Conservation (phyloP, 2,329 filamentous ascomycete species). For the Didymellaceae sp. region DNA sequence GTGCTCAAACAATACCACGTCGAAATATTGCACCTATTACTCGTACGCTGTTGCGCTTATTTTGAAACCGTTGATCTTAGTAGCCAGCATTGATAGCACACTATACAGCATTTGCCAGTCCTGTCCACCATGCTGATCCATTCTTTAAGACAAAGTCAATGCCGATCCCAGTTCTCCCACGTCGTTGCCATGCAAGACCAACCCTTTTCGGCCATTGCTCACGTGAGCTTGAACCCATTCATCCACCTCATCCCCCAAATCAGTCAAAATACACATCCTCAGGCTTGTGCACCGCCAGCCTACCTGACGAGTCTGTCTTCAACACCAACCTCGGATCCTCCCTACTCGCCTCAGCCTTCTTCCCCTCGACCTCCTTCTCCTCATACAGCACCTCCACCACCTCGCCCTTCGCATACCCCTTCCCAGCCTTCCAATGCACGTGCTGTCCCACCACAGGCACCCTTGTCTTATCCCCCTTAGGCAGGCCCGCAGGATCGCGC, state of each 20-base stretch:
- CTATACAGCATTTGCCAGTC: no score
- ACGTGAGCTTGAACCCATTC: neutral
- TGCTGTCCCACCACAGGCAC: conserved; percentile 53
- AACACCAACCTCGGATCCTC: conserved; percentile 54
- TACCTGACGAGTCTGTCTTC: conserved; percentile 48
- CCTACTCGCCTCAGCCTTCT: conserved; percentile 51
- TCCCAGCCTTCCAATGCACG: conserved; percentile 50
- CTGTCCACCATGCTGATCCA: neutral
- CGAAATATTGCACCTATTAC: no score
- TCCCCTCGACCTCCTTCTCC: conserved; percentile 51
- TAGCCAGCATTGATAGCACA: no score
- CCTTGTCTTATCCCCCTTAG: conserved; percentile 44
- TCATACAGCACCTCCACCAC: conserved; percentile 52
- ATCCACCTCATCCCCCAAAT: neutral
- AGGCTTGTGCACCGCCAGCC: conserved; percentile 54
- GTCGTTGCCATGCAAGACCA: neutral
- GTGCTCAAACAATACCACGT: no score
- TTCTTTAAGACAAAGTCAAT: no score
- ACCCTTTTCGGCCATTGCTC: neutral
- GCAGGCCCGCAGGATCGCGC: conserved; percentile 25
- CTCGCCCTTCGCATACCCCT: conserved; percentile 51
- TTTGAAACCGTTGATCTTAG: conserved; percentile 9
- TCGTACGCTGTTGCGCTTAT: conserved; percentile 8
- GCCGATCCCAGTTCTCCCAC: neutral
- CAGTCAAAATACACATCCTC: conserved; percentile 52